Base-by-base conservation (phyloP, 305 asterid species). In the Nicotiana rustica region DNA sequence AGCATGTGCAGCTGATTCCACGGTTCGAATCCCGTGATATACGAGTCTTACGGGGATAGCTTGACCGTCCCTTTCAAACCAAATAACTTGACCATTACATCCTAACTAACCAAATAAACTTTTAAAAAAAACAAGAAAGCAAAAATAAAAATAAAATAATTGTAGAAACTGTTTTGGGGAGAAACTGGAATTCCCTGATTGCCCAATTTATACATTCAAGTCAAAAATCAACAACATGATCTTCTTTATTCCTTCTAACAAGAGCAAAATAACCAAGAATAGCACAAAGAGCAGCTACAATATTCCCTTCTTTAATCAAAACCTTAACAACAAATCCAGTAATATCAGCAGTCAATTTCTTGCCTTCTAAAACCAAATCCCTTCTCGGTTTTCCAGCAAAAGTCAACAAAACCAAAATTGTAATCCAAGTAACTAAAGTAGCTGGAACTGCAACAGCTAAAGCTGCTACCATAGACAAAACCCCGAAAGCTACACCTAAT, bases 391-490 rank as follows among this genome's bases (percentile, higher is more conserved):
- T 95, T 73, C 98, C 97, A 44, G 83, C 88, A 66, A 95, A 92
- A 19, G 98, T 90, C 84, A 95, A 69, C 49, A 95, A 84, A 84
- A 95, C 98, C 18, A 95, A 92, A 67, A 95, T 92, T 3, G 98
- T 86, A 5, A 94, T 94, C 99, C 99, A 95, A 10, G 97, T 92
- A 78, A 95, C 92, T 84, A 95, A 59, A 1, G 97, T 94, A 61
- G 99, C 97, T 41, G 99, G 99, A 2, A 92, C 94, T 1, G 90
- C 99, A 69, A 94, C 99, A 61, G 95, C 96, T 81, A 92, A 82
- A 56, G 98, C 99, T 44, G 98, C 94, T 83, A 92, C 98, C 93
- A 92, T 89, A 1, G 98, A 95, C 0, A 95, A 91, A 18, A 95
- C 62, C 44, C 99, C 98, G 82, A 95, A 95, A 12, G 93, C 90